Evolutionary conservation across 805 yeast genomes (phyloP).

Genomic region (Suhomyces vadensis): DNA sequence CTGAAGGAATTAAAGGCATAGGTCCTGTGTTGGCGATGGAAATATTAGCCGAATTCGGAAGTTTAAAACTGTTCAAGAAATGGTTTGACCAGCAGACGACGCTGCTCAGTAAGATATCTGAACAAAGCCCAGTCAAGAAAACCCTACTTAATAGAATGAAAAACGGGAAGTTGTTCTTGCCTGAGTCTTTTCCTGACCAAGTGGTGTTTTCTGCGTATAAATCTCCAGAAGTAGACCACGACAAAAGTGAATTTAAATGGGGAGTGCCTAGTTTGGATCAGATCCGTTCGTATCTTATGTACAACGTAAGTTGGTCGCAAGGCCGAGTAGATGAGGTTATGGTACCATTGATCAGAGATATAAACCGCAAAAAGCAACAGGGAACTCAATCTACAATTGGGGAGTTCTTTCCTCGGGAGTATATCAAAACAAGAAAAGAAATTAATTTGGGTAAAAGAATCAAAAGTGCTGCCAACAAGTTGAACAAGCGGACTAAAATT

Average conservation of each 20-base stretch:
- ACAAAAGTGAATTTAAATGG: constrained; percentile 80
- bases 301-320: constrained; percentile 77
- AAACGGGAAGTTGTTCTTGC: constrained; percentile 54
- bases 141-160: constrained; percentile 58
- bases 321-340: constrained; percentile 77
- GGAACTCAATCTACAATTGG: constrained; percentile 60
- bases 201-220: constrained; percentile 72
- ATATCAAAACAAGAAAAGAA: constrained; percentile 47
- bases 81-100: constrained; percentile 60
- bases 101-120: constrained; percentile 6
- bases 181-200: constrained; percentile 67
- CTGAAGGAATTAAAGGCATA: constrained; percentile 87
- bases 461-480: constrained; percentile 54
- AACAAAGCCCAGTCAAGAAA: constrained; percentile 48
- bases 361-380: constrained; percentile 60
- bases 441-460: constrained; percentile 60
- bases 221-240: constrained; percentile 82
- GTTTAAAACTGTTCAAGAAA: constrained; percentile 40
- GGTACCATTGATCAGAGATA: constrained; percentile 79
- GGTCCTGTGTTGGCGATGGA: constrained; percentile 96
- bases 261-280: constrained; percentile 85
- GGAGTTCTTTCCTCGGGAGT: constrained; percentile 68
- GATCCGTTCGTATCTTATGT: constrained; percentile 66
- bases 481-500: constrained; percentile 28
- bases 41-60: constrained; percentile 78